Conservation (phyloP, 768 basidiomycete genomes). For the Myochromella boudieri region DNA sequence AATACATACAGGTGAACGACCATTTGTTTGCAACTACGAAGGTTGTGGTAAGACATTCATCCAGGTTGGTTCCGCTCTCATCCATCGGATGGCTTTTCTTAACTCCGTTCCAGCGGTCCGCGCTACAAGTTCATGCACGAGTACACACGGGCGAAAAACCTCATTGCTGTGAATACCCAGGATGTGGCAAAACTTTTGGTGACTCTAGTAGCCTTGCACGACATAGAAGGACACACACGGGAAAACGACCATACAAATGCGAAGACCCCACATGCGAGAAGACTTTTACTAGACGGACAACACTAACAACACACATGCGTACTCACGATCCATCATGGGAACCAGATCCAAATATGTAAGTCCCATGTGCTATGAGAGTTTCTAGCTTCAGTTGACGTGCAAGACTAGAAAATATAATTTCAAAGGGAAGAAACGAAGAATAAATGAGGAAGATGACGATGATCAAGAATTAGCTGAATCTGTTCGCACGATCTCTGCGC, state of each 20-base stretch:
- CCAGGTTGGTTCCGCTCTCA: constrained; percentile 52
- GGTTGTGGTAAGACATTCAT: constrained; percentile 91
- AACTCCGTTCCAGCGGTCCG: constrained; percentile 63
- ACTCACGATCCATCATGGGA: constrained; percentile 86
- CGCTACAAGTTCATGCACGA: constrained; percentile 83
- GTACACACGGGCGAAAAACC: constrained; percentile 95
- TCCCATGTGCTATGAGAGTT: constrained; percentile 14
- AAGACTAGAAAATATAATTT: constrained; percentile 69
- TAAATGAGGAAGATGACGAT: constrained; percentile 51
- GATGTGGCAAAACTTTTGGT: constrained; percentile 84
- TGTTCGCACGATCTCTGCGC: constrained; percentile 71
- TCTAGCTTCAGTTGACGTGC: constrained; percentile 10
- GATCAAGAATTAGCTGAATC: constrained; percentile 69
- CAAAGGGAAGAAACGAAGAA: constrained; percentile 67
- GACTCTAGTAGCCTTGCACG: constrained; percentile 91
- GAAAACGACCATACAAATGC: constrained; percentile 85
- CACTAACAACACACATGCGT: constrained; percentile 83
- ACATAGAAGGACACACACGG: constrained; percentile 87
- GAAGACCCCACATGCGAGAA: constrained; percentile 82
- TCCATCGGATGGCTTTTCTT: constrained; percentile 10
- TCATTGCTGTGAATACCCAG: constrained; percentile 87
- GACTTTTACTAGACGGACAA: constrained; percentile 85
- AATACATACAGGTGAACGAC: constrained; percentile 89
- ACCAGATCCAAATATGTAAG: constrained; percentile 80
- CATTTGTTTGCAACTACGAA: constrained; percentile 68